Percentiles rank a stretch among this genome's conserved stretches.
phyloP scores from a whole-genome alignment of 2,329 filamentous ascomycete genomes.

The Pseudocercospora vitis region DNA sequence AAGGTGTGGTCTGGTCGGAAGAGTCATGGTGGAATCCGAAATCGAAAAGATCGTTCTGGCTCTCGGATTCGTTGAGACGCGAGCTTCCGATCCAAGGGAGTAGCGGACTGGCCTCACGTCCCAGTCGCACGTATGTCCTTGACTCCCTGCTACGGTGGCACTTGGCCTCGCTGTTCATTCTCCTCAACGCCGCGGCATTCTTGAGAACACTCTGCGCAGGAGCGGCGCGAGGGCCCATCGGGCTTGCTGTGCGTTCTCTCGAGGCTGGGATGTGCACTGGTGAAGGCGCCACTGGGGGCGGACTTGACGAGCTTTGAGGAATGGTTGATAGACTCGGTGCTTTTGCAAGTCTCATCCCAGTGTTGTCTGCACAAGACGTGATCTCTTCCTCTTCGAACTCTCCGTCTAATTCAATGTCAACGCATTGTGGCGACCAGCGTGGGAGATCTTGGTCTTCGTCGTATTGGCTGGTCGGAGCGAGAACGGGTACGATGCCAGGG shows the following conservation, averaged over 20 bases:
- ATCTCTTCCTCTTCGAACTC: conserved; percentile 1
- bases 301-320: conserved; percentile 20
- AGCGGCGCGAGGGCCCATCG: conserved; percentile 36
- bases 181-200: conserved; percentile 42
- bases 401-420: not conserved
- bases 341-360: conserved; percentile 13
- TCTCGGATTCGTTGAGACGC: conserved; percentile 9
- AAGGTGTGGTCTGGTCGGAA: not conserved
- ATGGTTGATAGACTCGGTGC: conserved; percentile 24
- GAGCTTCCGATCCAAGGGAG: conserved; percentile 32
- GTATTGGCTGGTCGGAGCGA: conserved; percentile 21
- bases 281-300: conserved; percentile 9
- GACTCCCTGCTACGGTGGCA: conserved; percentile 21
- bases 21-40: conserved; percentile 27
- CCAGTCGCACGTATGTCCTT: conserved; percentile 43
- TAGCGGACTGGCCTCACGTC: conserved; percentile 41
- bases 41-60: conserved; percentile 23
- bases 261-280: no score
- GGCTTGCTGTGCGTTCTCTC: not conserved
- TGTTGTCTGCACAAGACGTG: conserved; percentile 12
- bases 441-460: conserved; percentile 15
- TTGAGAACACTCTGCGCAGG: conserved; percentile 42
- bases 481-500: conserved; percentile 28
- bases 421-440: conserved; percentile 16
- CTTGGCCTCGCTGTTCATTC: conserved; percentile 46